These are phyloP conservation scores for Polytolypa hystricis DNA, from an alignment of 2,329 filamentous ascomycete species.

Conservation along the genomic window DNA sequence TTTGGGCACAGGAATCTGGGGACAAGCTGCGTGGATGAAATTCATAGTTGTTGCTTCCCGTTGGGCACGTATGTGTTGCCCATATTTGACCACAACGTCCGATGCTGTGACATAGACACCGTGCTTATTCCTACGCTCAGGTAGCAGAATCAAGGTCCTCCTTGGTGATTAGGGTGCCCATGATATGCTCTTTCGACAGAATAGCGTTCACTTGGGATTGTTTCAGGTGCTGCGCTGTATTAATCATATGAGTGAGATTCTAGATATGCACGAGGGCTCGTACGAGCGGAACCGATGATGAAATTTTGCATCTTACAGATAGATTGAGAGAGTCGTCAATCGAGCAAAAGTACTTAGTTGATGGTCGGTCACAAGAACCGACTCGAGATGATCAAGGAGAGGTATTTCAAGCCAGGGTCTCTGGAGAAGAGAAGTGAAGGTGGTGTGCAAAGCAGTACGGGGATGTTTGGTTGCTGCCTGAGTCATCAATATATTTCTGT, in stretches of 20 bases:
- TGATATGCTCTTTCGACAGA: background rate
- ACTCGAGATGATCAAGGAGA: background rate
- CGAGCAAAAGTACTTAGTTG: too few relatives aligned
- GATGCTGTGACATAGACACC: constrained; percentile 10
- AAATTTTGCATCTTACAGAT: background rate
- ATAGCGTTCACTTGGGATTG: background rate
- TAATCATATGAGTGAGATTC: background rate
- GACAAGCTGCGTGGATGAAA: constrained; percentile 14
- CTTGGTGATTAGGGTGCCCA: background rate
- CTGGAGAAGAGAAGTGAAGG: too few relatives aligned
- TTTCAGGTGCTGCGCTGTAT: background rate
- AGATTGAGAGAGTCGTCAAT: background rate
- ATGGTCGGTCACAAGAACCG: background rate
- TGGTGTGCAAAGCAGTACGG: too few relatives aligned
- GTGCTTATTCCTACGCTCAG: constrained; percentile 4
- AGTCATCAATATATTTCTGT: too few relatives aligned
- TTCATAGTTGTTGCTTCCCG: constrained; percentile 20
- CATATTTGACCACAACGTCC: constrained; percentile 17
- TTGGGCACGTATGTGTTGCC: constrained; percentile 12
- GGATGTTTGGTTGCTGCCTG: too few relatives aligned
- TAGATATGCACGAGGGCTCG: background rate
- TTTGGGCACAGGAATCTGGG: constrained; percentile 17
- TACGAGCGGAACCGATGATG: background rate
- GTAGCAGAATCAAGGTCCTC: background rate
- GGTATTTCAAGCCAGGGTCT: background rate